These are phyloP conservation scores for Auricularia cornea DNA, from an alignment of 768 basidiomycete species.

Conservation along the genomic window DNA sequence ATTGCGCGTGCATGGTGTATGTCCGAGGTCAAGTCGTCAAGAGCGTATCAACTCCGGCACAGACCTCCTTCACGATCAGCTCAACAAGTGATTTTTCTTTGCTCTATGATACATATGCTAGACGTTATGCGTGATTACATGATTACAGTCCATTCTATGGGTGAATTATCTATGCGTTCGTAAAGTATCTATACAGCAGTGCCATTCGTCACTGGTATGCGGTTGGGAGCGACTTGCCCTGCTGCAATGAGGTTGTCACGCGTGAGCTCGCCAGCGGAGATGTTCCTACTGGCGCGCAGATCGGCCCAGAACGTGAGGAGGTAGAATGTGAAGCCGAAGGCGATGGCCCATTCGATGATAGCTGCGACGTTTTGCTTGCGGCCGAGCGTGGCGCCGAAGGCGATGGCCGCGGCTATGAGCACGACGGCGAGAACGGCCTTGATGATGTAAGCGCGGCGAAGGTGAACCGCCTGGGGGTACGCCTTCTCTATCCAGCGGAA, in stretches of 20 bases:
- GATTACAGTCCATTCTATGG: no score
- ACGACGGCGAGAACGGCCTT: conserved; percentile 53
- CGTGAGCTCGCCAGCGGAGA: background rate
- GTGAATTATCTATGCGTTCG: no score
- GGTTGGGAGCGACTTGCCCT: background rate
- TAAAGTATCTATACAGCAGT: no score
- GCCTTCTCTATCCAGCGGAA: conserved; percentile 59
- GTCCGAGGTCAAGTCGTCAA: no score
- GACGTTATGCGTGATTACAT: no score
- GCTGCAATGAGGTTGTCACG: background rate
- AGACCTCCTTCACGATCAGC: no score
- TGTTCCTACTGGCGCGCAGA: conserved; percentile 20
- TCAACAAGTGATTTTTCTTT: no score
- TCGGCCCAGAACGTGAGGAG: conserved; percentile 67
- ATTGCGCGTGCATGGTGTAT: no score
- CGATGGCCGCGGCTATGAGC: conserved; percentile 55
- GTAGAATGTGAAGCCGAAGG: conserved; percentile 66
- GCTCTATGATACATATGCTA: no score
- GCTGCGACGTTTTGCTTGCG: conserved; percentile 34
- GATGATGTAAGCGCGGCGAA: conserved; percentile 47
- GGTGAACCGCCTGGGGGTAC: conserved; percentile 34
- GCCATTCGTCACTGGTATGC: background rate
- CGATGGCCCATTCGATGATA: conserved; percentile 68
- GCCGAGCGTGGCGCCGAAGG: conserved; percentile 49
- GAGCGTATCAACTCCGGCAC: no score